Base-by-base conservation (phyloP, 495 filamentous ascomycete species). In the Xylaria flabelliformis region DNA sequence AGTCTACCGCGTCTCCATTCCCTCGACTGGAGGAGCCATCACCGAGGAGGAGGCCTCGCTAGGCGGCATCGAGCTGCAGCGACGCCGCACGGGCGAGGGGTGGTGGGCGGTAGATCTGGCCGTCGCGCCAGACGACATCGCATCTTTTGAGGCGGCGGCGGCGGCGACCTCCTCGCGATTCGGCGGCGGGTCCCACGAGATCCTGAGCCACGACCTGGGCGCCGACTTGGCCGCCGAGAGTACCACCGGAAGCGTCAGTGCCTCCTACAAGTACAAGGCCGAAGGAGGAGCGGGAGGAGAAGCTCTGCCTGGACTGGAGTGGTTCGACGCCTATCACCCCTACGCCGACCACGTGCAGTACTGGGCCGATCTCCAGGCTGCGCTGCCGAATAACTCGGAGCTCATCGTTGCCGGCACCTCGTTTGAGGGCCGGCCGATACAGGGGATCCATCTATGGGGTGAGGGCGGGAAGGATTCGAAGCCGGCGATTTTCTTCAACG, bases 381-480 rank as follows among this genome's bases (percentile, higher is more conserved):
- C 79, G 15, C 87, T 85, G 70, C 81, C 88, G 6, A 69, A 73
- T 21, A 85, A 88, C 70, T 84, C 88, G 0, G 86, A 89, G 76
- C 82, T 90, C 56, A 75, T 90, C 68, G 80, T 75, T 8, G 80
- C 83, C 6, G 89, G 89, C 13, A 79, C 70, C 9, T 89, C 89
- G 6, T 74, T 81, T 32, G 76, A 88, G 55, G 88, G 88, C 0
- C 81, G 85, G 32, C 64, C 80, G 58, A 86, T 91, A 36, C 86
- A 82, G 34, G 89, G 88, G 39, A 88, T 91, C 66, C 89, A 90
- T 76, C 80, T 91, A 68, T 90, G 82, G 77, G 89, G 89, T 8
- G 84, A 74, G 53, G 77, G 78, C 1, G 86, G 63, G 17, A 87
- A 86, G 74, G 83, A 86, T 24, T 82, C 74, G n/a, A 88, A 87